Evolutionary conservation across 768 basidiomycete genomes (phyloP), one percentile per base, ranked within the genome.

Genomic region (Kockovaella imperatae): DNA sequence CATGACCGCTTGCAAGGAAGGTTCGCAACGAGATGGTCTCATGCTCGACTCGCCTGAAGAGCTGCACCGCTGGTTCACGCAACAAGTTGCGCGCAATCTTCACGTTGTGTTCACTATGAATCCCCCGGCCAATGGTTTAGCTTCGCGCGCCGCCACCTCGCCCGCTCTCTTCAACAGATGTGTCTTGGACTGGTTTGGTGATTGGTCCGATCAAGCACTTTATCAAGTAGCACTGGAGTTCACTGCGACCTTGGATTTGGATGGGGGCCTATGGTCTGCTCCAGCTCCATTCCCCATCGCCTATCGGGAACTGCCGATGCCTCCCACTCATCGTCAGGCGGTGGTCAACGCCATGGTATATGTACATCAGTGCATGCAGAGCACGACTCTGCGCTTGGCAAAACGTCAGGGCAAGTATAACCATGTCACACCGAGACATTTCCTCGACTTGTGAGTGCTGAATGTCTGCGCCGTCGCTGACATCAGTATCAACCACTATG

Each of bases 91-190:
- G 6, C 87, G 88, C 71, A 97, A 99, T 70, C 76, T 99, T 1
- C 95, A 99, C 61, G 93, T 97, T 28, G 95, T 97, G 7, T 99
- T 97, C 75, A 97, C 93, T 15, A 97, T 97, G 93, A 97, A 96
- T 59, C 95, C 90, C 35, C 93, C 91, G 0, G 83, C 89, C 61
- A 90, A 93, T 49, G 95, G 93, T 23, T 78, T 99, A 15, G 93
- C 90, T 5, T 91, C 89, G 17, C 80, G 90, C 40, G 95, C 90
- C 10, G 95, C 93, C 2, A 96, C 95, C 0, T 99, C 95, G 1
- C 95, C 95, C 6, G 95, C 95, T 15, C 75, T 97, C 61, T 73
- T 73, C 82, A 99, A 99, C 75, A 84, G 95, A 75, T 99, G 95
- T 69, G 95, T 99, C 6, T 77, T 99, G 49, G 93, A 99, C 71